Percentiles rank a stretch among this genome's conserved stretches.
phyloP scores from a whole-genome alignment of 2,329 filamentous ascomycete genomes.

The Stagonosporopsis tanaceti region DNA sequence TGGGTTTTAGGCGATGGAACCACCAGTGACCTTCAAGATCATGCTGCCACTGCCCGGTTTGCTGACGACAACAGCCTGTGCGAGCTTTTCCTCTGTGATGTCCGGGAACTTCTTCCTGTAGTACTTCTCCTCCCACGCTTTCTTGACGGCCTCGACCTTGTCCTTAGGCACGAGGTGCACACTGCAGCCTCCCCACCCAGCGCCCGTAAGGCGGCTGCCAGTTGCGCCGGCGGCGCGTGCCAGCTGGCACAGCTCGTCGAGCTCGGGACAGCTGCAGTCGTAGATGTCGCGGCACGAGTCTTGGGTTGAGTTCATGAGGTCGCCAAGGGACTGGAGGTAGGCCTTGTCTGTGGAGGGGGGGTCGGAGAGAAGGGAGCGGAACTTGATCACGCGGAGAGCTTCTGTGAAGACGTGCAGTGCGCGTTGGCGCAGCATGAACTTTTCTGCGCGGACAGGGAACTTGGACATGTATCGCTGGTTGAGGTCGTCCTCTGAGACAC shows the following conservation, averaged over 20 bases:
- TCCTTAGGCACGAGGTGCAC: slow-evolving; percentile 90
- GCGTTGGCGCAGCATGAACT: slow-evolving; percentile 86
- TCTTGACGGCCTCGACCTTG: slow-evolving; percentile 79
- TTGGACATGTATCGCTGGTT: slow-evolving; percentile 82
- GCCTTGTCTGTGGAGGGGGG: slow-evolving; percentile 61
- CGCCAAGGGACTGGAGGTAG: slow-evolving; percentile 77
- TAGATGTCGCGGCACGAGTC: slow-evolving; percentile 85
- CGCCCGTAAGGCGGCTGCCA: slow-evolving; percentile 87
- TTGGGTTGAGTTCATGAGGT: slow-evolving; percentile 88
- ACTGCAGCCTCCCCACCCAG: slow-evolving; percentile 95
- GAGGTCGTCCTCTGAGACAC: slow-evolving; percentile 73
- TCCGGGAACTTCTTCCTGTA: slow-evolving; percentile 76
- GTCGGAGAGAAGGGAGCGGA: slow-evolving; percentile 75
- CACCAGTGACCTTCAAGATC: slow-evolving; percentile 46
- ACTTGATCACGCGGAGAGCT: slow-evolving; percentile 83
- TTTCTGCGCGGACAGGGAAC: slow-evolving; percentile 87
- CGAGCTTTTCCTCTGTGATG: slow-evolving; percentile 75
- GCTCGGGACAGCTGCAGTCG: slow-evolving; percentile 89
- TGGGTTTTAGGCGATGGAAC: slow-evolving; percentile 36
- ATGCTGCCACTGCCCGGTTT: slow-evolving; percentile 77
- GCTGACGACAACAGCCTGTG: slow-evolving; percentile 85
- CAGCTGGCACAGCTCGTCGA: slow-evolving; percentile 87
- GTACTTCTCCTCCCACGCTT: slow-evolving; percentile 81
- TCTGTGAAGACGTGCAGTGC: slow-evolving; percentile 92
- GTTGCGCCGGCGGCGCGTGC: slow-evolving; percentile 80